Conservation (phyloP, 805 yeast species). For the Cyberlindnera lachancei region DNA sequence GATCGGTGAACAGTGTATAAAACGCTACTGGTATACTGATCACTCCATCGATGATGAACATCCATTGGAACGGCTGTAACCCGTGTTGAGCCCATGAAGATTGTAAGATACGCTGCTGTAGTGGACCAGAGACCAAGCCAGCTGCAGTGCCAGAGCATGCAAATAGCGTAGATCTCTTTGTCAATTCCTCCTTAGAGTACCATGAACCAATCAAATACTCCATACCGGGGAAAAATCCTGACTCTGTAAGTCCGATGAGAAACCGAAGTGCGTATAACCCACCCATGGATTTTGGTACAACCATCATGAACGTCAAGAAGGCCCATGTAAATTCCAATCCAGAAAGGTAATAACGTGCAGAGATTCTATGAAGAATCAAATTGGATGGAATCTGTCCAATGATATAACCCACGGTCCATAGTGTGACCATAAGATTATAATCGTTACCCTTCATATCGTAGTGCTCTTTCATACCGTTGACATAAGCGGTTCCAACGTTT, state of each 20-base stretch:
- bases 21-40: slow-evolving; percentile 35
- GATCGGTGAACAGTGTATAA: slow-evolving; percentile 36
- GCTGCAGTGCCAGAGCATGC: slow-evolving; percentile 30
- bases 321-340: slow-evolving; percentile 39
- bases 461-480: slow-evolving; percentile 40
- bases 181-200: slow-evolving; percentile 28
- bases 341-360: slow-evolving; percentile 39
- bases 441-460: slow-evolving; percentile 33
- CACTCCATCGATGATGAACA: slow-evolving; percentile 40
- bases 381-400: slow-evolving; percentile 44
- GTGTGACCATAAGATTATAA: slow-evolving; percentile 35
- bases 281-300: slow-evolving; percentile 20
- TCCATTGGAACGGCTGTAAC: slow-evolving; percentile 36
- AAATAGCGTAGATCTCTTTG: slow-evolving; percentile 29
- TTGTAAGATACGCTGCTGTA: slow-evolving; percentile 28
- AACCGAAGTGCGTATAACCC: slow-evolving; percentile 30
- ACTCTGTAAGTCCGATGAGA: slow-evolving; percentile 36
- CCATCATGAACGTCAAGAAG: slow-evolving; percentile 29
- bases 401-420: slow-evolving; percentile 44
- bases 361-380: slow-evolving; percentile 31
- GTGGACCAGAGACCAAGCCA: slow-evolving; percentile 30
- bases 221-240: slow-evolving; percentile 43
- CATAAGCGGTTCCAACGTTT: slow-evolving; percentile 38
- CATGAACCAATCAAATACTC: slow-evolving; percentile 33
- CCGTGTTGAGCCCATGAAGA: slow-evolving; percentile 17